Base-by-base conservation (phyloP, 345 rosid genomes). In the Isatis tinctoria region DNA sequence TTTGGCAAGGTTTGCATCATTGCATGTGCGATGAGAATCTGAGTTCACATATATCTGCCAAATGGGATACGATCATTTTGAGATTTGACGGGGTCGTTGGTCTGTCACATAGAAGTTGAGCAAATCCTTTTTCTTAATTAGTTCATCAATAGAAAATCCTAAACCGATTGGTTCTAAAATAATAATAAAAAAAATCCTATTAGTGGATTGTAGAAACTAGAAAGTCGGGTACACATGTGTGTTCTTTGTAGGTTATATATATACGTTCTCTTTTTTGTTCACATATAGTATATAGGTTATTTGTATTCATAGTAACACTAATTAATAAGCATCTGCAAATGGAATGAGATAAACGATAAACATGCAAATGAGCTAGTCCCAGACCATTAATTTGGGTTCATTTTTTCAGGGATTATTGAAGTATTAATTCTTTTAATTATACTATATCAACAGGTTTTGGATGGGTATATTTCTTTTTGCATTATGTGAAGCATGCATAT, bases 11-110 rank as follows among this genome's bases (percentile, higher is more conserved):
- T 41, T 65, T 32, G 8, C 8, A 32, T 8, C 37, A 35, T 35
- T 68, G 39, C 64, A 69, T 56, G 54, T 56, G 73, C 64, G 28
- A 16, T 44, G 66, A 70, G 58, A 70, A 33, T 59, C 47, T 69
- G 8, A 58, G 26, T 8, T 58, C 43, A 27, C 28, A 12, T 30
- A 69, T 43, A 67, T 36, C n/a, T 27, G 65, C 56, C 63, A 56
- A 56, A 18, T 36, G 56, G n/a, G 8, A 44, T 57, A 56, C 44
- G 20, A 32, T 52, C 35, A 5, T 20, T 43, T 43, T 43, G 33
- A 41, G 44, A 56, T 13, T 41, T 11, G 30, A 43, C 1, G 52
- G 73, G 30, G 47, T n/a, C 4, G 4, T n/a, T 67, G 54, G 28
- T 22, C 56, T 48, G 17, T 40, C 51, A 5, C 54, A 6, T 60